These are phyloP conservation scores for Trypanosoma scelopori DNA, from an alignment of 208 protist species.

Conservation along the genomic window DNA sequence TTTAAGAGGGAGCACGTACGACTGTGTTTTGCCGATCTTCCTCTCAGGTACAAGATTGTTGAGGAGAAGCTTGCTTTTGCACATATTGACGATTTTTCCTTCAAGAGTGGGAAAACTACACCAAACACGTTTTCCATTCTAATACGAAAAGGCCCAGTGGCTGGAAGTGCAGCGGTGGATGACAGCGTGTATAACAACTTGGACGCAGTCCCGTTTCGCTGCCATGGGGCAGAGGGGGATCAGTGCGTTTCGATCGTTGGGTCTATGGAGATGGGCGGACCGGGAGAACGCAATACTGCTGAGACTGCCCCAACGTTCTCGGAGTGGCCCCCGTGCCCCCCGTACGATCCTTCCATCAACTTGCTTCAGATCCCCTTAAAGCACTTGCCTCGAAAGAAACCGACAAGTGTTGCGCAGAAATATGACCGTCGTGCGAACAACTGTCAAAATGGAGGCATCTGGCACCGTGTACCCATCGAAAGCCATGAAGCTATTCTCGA, in stretches of 20 bases:
- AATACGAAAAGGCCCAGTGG: conserved; percentile 22
- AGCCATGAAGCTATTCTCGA: conserved; percentile 27
- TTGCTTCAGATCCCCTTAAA: conserved; percentile 31
- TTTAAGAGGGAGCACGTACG: conserved; percentile 25
- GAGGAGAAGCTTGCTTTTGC: conserved; percentile 29
- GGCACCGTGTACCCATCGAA: conserved; percentile 26
- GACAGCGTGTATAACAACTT: conserved; percentile 13
- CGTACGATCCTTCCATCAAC: conserved; percentile 27
- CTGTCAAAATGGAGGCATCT: conserved; percentile 27
- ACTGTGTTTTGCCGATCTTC: conserved; percentile 30
- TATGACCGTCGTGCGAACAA: conserved; percentile 35
- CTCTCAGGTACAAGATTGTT: conserved; percentile 29
- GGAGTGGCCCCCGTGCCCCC: conserved; percentile 26
- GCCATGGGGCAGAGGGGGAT: conserved; percentile 1
- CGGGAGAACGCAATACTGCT: background rate
- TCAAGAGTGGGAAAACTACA: conserved; percentile 24
- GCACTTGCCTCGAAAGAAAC: conserved; percentile 31
- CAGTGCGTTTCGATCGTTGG: background rate
- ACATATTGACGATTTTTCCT: conserved; percentile 24
- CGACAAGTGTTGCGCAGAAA: conserved; percentile 32
- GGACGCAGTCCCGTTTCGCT: conserved; percentile 14
- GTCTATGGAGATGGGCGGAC: background rate
- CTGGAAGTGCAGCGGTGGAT: background rate
- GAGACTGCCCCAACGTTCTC: background rate
- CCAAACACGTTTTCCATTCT: conserved; percentile 41